Evolutionary conservation across 1,284 basidiomycete genomes (phyloP).

Genomic region (Fomitopsis betulina): DNA sequence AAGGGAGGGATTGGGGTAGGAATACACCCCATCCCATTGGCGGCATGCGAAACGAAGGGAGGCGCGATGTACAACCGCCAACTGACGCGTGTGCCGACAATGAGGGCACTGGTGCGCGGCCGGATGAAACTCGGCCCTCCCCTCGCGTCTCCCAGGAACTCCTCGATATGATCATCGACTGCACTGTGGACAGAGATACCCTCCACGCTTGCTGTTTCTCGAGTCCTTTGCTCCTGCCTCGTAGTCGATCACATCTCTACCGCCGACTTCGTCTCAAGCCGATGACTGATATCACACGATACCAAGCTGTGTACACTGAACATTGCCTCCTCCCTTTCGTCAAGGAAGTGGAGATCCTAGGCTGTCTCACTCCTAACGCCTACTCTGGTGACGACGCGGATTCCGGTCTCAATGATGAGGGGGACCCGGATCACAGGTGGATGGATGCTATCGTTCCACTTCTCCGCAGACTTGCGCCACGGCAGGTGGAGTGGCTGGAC

Average conservation of each 20-base stretch:
- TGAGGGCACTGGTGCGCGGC: no score
- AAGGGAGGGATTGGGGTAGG: no score
- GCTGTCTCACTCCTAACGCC: neutral
- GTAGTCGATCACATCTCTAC: neutral
- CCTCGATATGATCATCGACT: slow-evolving; percentile 4
- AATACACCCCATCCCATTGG: no score
- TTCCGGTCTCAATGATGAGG: slow-evolving; percentile 1
- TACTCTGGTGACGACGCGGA: neutral
- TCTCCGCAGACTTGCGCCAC: neutral
- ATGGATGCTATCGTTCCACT: neutral
- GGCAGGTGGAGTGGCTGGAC: neutral
- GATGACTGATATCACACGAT: neutral
- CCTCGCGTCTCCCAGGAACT: slow-evolving; percentile 1
- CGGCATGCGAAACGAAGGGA: no score
- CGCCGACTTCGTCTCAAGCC: slow-evolving; percentile 3
- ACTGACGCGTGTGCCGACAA: no score
- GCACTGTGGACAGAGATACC: neutral
- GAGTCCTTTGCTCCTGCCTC: neutral
- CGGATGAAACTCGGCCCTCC: no score
- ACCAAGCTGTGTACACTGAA: neutral
- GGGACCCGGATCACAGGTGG: slow-evolving; percentile 6
- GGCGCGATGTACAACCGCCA: no score
- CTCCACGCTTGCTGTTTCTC: neutral
- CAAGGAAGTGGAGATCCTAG: slow-evolving; percentile 3
- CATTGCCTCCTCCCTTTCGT: neutral